phyloP scores from a whole-genome alignment of 148 eudicot species.

The Camellia sinensis region DNA sequence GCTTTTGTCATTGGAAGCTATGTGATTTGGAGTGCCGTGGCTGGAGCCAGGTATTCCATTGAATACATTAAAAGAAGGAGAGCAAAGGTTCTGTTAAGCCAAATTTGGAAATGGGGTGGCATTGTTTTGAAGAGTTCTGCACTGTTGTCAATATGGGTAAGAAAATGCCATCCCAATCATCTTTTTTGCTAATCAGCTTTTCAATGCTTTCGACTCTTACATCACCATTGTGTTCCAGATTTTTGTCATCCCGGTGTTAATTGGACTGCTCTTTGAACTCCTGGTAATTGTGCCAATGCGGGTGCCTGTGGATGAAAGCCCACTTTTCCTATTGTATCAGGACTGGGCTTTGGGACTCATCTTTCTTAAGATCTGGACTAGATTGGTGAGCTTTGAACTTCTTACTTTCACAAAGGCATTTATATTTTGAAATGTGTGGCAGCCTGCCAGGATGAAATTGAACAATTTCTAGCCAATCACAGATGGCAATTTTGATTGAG shows the following conservation, averaged over 20 bases:
- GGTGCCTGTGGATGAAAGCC: conserved; percentile 95
- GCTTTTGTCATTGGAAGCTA: conserved; percentile 94
- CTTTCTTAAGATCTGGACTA: conserved; percentile 92
- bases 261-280: conserved; percentile 93
- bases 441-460: neutral
- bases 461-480: neutral
- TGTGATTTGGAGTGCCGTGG: conserved; percentile 80
- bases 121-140: conserved; percentile 81
- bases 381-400: conserved; percentile 57
- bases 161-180: conserved; percentile 20
- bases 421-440: conserved; percentile 3
- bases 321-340: conserved; percentile 91
- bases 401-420: neutral
- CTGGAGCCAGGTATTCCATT: conserved; percentile 77
- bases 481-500: neutral
- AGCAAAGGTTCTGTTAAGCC: conserved; percentile 55
- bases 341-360: conserved; percentile 96
- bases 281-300: conserved; percentile 96
- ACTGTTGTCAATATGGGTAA: conserved; percentile 87
- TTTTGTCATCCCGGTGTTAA: conserved; percentile 81
- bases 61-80: conserved; percentile 71
- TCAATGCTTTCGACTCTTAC: neutral
- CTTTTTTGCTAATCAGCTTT: neutral
- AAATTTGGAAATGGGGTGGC: conserved; percentile 87
- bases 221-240: conserved; percentile 44